Percentiles rank a stretch among this genome's conserved stretches.
phyloP scores from a whole-genome alignment of 1,284 basidiomycete species.

The Ustilago crameri region DNA sequence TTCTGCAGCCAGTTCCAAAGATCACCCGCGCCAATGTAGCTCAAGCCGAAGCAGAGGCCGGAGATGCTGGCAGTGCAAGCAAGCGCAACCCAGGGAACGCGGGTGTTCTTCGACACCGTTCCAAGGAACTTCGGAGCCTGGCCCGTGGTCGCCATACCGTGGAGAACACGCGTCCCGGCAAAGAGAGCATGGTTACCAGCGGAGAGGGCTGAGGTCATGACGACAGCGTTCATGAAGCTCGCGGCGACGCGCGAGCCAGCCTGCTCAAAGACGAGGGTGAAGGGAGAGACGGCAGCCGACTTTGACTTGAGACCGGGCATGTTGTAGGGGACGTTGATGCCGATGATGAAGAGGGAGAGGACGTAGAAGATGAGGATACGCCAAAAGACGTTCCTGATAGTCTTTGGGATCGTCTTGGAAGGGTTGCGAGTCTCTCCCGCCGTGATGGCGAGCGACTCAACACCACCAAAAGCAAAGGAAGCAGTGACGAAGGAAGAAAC shows the following conservation, averaged over 20 bases:
- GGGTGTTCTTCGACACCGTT: slow-evolving; percentile 74
- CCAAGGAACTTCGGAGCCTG: slow-evolving; percentile 81
- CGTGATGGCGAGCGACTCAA: slow-evolving; percentile 72
- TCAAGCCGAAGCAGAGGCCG: slow-evolving; percentile 75
- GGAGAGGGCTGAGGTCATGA: slow-evolving; percentile 84
- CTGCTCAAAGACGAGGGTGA: slow-evolving; percentile 67
- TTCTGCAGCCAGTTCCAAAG: slow-evolving; percentile 75
- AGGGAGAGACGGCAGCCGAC: slow-evolving; percentile 39
- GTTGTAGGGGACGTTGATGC: slow-evolving; percentile 72
- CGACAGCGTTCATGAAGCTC: slow-evolving; percentile 77
- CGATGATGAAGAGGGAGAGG: slow-evolving; percentile 72
- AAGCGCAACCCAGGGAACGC: slow-evolving; percentile 81
- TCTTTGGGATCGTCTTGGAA: slow-evolving; percentile 47
- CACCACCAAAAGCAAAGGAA: slow-evolving; percentile 74
- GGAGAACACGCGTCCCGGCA: slow-evolving; percentile 78
- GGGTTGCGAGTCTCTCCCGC: slow-evolving; percentile 56
- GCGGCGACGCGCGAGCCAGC: slow-evolving; percentile 69
- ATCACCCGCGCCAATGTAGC: slow-evolving; percentile 67
- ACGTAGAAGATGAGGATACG: slow-evolving; percentile 73
- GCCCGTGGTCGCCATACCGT: slow-evolving; percentile 79
- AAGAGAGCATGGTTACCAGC: slow-evolving; percentile 85
- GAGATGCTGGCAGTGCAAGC: slow-evolving; percentile 77
- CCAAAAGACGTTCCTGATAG: slow-evolving; percentile 74
- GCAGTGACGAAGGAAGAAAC: slow-evolving; percentile 78
- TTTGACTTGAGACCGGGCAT: slow-evolving; percentile 41